Percentiles rank a stretch among this genome's conserved stretches.
Evolutionary conservation across 2,329 filamentous ascomycete species (phyloP).

Genomic region (Trichoderma sp.): DNA sequence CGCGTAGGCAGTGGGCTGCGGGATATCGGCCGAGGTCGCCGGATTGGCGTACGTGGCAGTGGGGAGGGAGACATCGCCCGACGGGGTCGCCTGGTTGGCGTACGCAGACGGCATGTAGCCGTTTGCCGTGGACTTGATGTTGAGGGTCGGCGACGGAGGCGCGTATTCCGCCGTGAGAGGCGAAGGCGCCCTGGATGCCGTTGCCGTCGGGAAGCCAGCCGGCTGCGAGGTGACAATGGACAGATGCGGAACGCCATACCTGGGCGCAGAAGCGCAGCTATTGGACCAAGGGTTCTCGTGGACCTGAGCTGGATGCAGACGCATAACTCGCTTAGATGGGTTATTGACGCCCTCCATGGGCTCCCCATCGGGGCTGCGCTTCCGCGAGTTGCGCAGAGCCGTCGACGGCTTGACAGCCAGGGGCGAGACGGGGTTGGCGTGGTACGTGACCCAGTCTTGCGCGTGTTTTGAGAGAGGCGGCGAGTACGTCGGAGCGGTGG

Average conservation of each 20-base stretch:
- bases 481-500: constrained; percentile 43
- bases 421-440: constrained; percentile 50
- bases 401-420: constrained; percentile 51
- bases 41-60: too few species aligned
- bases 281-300: constrained; percentile 33
- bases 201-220: constrained; percentile 38
- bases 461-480: constrained; percentile 44
- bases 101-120: too few species aligned
- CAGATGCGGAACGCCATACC: constrained; percentile 73
- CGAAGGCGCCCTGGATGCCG: neutral
- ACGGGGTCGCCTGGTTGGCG: too few species aligned
- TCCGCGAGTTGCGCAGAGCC: constrained; percentile 47
- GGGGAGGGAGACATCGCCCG: too few species aligned
- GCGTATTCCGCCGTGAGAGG: constrained; percentile 33
- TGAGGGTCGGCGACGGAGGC: constrained; percentile 40
- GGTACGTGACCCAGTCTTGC: constrained; percentile 46
- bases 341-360: constrained; percentile 47
- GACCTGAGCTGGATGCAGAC: constrained; percentile 33
- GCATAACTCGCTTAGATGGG: constrained; percentile 54
- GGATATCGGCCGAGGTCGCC: too few species aligned
- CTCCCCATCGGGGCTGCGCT: constrained; percentile 56
- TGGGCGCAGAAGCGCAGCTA: constrained; percentile 37
- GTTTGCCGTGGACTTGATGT: too few species aligned
- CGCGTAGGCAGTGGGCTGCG: constrained; percentile 32
- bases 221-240: constrained; percentile 59